Base-by-base conservation (phyloP, 805 yeast genomes). In the Teunomyces gatunensis region DNA sequence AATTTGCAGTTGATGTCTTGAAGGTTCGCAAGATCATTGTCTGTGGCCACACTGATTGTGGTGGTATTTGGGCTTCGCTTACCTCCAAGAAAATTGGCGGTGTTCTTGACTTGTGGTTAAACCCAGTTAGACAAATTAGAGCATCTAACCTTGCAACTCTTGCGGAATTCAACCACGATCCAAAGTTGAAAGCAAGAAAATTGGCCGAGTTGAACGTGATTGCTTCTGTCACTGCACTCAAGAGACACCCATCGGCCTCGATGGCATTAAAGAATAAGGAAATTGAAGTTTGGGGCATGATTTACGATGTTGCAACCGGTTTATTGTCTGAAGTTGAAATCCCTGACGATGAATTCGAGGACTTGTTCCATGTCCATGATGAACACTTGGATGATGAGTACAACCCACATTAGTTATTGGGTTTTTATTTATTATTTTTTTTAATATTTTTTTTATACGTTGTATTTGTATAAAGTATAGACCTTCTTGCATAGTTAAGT, bases 1-100 rank as follows among this genome's bases (percentile, higher is more conserved):
- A 91, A 65, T 89, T 88, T 60, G 96, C 96, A 4, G 81, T 92
- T 54, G 90, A 88, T 54, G 89, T 85, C 11, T 74, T 91, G 50
- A 85, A 87, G 59, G 95, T 92, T 34, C 78, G 76, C 54, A 89
- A 87, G 61, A 82, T 91, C 45, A 77, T 91, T 47, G 86, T 91
- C 5, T 88, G 96, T 68, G 98, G 97, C 3, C 98, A 91, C 68
- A 86, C 94, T 28, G 96, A 89, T 65, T 91, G 98, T 75, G 97
- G 96, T 43, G 97, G 97, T 27, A 81, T 89, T 44, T 82, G 87
- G 81, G 89, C 96, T 18, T 82, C 90, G 6, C 68, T 91, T 42
- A 75, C 84, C 2, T 74, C 80, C 48, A 79, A 82, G 57, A 77
- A 77, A 55, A 73, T 84, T 29, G 90, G 90, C 29, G 83, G 85